Evolutionary conservation across 2,329 filamentous ascomycete genomes (phyloP).

Genomic region (Colletotrichum noveboracense): DNA sequence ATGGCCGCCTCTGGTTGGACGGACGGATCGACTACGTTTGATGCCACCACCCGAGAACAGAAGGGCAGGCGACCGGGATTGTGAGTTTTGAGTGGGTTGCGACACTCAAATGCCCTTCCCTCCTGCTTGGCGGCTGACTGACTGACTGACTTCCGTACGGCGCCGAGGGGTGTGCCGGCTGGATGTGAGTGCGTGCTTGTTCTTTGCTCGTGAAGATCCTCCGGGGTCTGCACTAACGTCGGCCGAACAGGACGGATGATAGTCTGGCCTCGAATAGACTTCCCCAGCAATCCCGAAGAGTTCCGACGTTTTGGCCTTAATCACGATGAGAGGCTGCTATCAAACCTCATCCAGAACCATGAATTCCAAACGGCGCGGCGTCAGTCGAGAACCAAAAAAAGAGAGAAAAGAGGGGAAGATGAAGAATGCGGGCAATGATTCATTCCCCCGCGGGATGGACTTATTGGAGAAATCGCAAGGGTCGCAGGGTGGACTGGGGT

Average conservation of each 20-base stretch:
- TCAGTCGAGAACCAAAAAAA: not conserved
- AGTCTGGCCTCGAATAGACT: not conserved
- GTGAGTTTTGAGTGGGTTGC: not conserved
- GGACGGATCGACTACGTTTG: slow-evolving; percentile 11
- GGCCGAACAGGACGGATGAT: not conserved
- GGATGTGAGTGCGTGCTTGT: not conserved
- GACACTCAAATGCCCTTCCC: not conserved
- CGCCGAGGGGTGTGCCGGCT: not conserved
- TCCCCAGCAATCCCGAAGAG: not conserved
- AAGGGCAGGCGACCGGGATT: not conserved
- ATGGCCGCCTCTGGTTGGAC: slow-evolving; percentile 24
- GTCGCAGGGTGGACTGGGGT: not conserved
- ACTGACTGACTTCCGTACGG: not conserved
- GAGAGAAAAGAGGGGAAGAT: slow-evolving; percentile 16
- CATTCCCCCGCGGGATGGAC: not conserved
- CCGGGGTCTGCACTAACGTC: not conserved
- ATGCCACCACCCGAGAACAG: slow-evolving; percentile 21
- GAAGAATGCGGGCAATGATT: not conserved
- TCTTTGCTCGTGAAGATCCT: slow-evolving; percentile 10
- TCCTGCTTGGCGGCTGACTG: slow-evolving; percentile 12
- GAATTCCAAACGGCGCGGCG: not conserved
- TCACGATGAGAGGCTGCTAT: not conserved
- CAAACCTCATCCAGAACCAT: not conserved
- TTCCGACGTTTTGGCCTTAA: not conserved
- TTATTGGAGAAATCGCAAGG: slow-evolving; percentile 6